phyloP scores from a whole-genome alignment of 2,329 filamentous ascomycete species.

The Colletotrichum cordylinicola region DNA sequence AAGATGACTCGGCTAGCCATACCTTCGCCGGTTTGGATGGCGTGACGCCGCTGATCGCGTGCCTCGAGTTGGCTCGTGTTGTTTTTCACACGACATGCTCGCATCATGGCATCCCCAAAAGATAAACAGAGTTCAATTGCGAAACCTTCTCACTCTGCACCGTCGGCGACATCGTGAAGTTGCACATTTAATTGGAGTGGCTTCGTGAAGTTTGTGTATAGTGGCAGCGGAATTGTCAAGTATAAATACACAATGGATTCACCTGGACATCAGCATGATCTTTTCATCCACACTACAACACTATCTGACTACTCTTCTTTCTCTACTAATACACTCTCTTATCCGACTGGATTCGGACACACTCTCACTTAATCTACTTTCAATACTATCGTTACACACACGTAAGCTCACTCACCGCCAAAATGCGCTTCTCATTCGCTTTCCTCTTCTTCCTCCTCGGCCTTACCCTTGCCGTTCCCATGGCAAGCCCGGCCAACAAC shows the following conservation, averaged over 20 bases:
- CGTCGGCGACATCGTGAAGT: background rate
- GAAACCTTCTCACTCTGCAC: background rate
- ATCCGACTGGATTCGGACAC: conserved; percentile 7
- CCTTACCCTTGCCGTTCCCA: background rate
- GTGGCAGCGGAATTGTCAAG: background rate
- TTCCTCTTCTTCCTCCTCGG: background rate
- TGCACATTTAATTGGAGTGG: background rate
- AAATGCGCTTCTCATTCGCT: conserved; percentile 8
- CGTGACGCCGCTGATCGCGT: background rate
- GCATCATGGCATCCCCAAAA: background rate
- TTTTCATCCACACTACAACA: background rate
- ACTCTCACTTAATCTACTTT: background rate
- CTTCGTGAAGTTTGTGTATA: background rate
- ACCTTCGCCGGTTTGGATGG: background rate
- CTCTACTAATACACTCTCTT: background rate
- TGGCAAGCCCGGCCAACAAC: background rate
- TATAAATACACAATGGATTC: background rate
- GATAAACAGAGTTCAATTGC: background rate
- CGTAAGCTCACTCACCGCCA: background rate
- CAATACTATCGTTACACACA: background rate
- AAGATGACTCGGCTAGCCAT: background rate
- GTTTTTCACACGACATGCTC: background rate
- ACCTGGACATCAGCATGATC: background rate
- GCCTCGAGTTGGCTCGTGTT: background rate
- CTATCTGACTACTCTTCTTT: background rate